These are phyloP conservation scores for Agaricus blazei DNA, from an alignment of 768 basidiomycete species.

Conservation along the genomic window DNA sequence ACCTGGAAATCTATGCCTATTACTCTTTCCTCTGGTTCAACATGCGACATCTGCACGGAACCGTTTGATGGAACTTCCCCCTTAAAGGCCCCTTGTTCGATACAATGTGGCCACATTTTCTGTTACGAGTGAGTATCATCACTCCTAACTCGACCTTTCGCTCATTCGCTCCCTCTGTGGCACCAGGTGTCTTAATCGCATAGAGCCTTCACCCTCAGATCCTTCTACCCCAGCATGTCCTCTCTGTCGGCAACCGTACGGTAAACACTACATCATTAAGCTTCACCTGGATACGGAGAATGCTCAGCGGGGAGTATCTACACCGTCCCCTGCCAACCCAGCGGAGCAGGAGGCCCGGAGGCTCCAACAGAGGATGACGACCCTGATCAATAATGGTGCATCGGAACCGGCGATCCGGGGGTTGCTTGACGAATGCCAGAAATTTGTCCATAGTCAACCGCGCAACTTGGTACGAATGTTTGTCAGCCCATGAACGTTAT, in stretches of 20 bases:
- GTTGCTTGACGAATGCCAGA: constrained; percentile 44
- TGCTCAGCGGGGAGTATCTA: constrained; percentile 14
- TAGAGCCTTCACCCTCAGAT: constrained; percentile 30
- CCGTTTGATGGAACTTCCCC: constrained; percentile 38
- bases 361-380: constrained; percentile 50
- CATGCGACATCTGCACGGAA: constrained; percentile 76
- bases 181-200: constrained; percentile 48
- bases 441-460: constrained; percentile 42
- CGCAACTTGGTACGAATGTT: constrained; percentile 36
- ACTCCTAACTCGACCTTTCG: background rate
- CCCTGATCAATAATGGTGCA: constrained; percentile 51
- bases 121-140: constrained; percentile 37
- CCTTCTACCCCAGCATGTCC: constrained; percentile 36
- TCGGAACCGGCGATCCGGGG: constrained; percentile 44
- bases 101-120: constrained; percentile 71
- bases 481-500: background rate
- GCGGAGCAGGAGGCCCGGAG: constrained; percentile 41
- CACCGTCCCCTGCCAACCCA: constrained; percentile 15
- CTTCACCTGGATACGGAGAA: constrained; percentile 57
- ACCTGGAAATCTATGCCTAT: constrained; percentile 46
- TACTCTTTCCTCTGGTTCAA: constrained; percentile 55
- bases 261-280: constrained; percentile 38
- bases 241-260: constrained; percentile 55
- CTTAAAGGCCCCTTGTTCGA: constrained; percentile 53
- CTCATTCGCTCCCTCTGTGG: constrained; percentile 7